Evolutionary conservation across 768 basidiomycete genomes (phyloP).

Genomic region (Agaricus bisporus): DNA sequence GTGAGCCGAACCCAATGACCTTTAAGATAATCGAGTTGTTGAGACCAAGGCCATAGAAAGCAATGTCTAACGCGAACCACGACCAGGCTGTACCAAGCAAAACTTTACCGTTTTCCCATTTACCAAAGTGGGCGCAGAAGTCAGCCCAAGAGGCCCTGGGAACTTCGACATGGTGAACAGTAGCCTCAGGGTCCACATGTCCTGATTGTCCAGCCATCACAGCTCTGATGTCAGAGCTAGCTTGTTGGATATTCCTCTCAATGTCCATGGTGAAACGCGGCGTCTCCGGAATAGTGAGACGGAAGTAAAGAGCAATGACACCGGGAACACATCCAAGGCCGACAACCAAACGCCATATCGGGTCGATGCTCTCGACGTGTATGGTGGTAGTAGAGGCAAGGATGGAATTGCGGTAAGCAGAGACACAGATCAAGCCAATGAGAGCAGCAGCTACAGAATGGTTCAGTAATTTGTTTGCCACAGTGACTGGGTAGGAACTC

Average conservation of each 20-base stretch:
- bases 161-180: conserved; percentile 53
- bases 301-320: conserved; percentile 81
- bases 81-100: conserved; percentile 74
- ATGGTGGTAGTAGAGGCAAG: conserved; percentile 32
- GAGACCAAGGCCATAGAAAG: conserved; percentile 65
- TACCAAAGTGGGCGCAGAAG: conserved; percentile 61
- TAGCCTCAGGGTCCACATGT: conserved; percentile 47
- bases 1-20: conserved; percentile 67
- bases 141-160: conserved; percentile 67
- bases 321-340: conserved; percentile 84
- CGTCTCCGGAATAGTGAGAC: conserved; percentile 88
- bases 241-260: conserved; percentile 76
- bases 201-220: conserved; percentile 49
- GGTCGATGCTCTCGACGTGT: conserved; percentile 52
- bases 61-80: conserved; percentile 80
- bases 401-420: conserved; percentile 61
- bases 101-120: conserved; percentile 76
- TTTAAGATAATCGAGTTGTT: conserved; percentile 74
- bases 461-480: neutral
- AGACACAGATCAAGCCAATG: conserved; percentile 55
- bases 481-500: conserved; percentile 15
- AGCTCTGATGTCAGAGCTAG: conserved; percentile 63
- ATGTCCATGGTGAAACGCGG: conserved; percentile 92
- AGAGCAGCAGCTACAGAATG: conserved; percentile 49
- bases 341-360: conserved; percentile 82